These are phyloP conservation scores for Huntiella bhutanensis DNA, from an alignment of 2,329 filamentous ascomycete species.

Conservation along the genomic window DNA sequence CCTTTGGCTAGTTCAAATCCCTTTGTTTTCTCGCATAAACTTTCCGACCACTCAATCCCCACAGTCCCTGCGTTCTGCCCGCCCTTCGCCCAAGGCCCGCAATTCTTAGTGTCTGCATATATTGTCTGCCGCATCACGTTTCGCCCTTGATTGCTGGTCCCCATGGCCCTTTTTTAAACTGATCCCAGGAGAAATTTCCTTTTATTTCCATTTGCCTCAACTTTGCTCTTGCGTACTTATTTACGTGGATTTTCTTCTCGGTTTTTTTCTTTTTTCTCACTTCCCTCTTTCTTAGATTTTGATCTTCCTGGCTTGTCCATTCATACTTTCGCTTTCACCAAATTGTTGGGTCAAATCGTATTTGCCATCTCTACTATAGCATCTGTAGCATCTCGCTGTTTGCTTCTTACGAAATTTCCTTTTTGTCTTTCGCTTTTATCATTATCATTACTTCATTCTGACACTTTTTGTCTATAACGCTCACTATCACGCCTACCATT, in stretches of 20 bases:
- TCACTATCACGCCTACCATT: not conserved
- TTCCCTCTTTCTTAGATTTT: not conserved
- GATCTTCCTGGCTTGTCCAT: not conserved
- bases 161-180: no score
- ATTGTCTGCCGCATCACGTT: not conserved
- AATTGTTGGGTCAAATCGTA: not conserved
- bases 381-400: not conserved
- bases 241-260: not conserved
- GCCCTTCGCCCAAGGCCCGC: no score
- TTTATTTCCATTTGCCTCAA: no score
- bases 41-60: no score
- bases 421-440: not conserved
- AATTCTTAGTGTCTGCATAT: not conserved
- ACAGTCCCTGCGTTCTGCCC: no score
- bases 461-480: not conserved
- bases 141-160: not conserved
- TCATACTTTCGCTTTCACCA: not conserved
- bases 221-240: not conserved
- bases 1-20: no score
- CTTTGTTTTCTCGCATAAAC: no score
- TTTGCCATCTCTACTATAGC: not conserved
- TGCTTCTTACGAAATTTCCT: not conserved
- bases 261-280: not conserved
- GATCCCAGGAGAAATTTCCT: no score
- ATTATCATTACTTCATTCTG: not conserved